phyloP scores from a whole-genome alignment of 176 grass and related monocot genomes.

The Zoysia japonica region DNA sequence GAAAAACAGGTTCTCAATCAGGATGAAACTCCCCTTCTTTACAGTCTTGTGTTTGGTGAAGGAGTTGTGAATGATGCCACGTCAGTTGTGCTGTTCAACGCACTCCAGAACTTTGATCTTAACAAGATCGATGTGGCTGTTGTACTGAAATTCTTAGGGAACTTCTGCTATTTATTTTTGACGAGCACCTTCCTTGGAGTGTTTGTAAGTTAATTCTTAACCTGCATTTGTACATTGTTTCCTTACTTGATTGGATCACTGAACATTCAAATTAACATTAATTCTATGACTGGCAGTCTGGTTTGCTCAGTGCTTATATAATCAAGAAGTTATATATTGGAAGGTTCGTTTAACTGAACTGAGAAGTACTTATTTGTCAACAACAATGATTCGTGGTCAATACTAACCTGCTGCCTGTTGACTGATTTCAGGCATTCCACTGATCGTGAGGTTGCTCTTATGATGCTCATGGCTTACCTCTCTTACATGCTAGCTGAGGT shows the following conservation, averaged over 20 bases:
- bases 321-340: conserved; percentile 95
- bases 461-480: conserved; percentile 98
- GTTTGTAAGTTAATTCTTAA: conserved; percentile 57
- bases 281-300: conserved; percentile 46
- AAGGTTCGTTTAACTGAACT: conserved; percentile 60
- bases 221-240: not conserved
- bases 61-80: conserved; percentile 98
- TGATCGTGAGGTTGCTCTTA: conserved; percentile 89
- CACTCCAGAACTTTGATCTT: conserved; percentile 87
- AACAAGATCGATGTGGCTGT: conserved; percentile 53
- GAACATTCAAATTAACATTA: conserved; percentile 21
- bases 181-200: conserved; percentile 86
- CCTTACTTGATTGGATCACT: not conserved
- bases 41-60: conserved; percentile 95
- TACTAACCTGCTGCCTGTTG: conserved; percentile 15
- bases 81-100: conserved; percentile 96
- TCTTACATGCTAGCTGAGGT: conserved; percentile 98
- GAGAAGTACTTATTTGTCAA: not conserved
- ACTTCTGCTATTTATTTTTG: conserved; percentile 79
- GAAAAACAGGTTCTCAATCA: conserved; percentile 84
- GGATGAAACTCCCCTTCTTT: conserved; percentile 93
- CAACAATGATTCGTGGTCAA: not conserved
- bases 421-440: conserved; percentile 82
- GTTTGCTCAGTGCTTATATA: conserved; percentile 88
- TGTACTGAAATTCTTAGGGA: conserved; percentile 66